These are phyloP conservation scores for Tritrichomonas foetus DNA, from an alignment of 208 protist genomes.

Conservation along the genomic window DNA sequence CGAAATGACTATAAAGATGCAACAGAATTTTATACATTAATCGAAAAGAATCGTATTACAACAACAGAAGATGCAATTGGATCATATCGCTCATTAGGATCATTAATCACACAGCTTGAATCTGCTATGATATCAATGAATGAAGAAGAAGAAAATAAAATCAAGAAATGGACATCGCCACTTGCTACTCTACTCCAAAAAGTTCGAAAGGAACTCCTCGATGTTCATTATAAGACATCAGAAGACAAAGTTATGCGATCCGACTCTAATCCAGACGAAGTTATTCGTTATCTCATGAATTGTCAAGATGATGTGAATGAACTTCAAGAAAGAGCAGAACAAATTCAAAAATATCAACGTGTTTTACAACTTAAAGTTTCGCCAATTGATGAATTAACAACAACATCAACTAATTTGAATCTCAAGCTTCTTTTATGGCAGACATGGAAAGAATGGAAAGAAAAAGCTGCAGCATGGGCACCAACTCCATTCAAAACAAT, in stretches of 20 bases:
- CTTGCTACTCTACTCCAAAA: neutral
- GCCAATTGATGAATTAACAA: constrained; percentile 7
- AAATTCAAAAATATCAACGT: constrained; percentile 34
- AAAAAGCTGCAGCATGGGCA: neutral
- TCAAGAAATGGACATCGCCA: neutral
- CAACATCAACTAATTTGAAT: neutral
- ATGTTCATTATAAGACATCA: neutral
- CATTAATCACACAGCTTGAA: neutral
- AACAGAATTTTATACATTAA: constrained; percentile 1
- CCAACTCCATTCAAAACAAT: constrained; percentile 28
- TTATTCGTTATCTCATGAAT: neutral
- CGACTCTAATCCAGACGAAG: neutral
- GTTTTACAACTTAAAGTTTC: neutral
- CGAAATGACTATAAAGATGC: neutral
- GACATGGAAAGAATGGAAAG: neutral
- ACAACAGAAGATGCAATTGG: neutral
- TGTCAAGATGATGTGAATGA: neutral
- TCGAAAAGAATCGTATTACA: neutral
- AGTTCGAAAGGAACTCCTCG: neutral
- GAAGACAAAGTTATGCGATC: neutral
- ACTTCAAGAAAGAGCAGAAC: neutral
- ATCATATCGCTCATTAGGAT: neutral
- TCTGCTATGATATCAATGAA: neutral
- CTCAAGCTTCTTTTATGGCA: neutral
- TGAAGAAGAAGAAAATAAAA: constrained; percentile 38